phyloP scores from a whole-genome alignment of 2,329 filamentous ascomycete species.

The Paracamarosporium sp. region DNA sequence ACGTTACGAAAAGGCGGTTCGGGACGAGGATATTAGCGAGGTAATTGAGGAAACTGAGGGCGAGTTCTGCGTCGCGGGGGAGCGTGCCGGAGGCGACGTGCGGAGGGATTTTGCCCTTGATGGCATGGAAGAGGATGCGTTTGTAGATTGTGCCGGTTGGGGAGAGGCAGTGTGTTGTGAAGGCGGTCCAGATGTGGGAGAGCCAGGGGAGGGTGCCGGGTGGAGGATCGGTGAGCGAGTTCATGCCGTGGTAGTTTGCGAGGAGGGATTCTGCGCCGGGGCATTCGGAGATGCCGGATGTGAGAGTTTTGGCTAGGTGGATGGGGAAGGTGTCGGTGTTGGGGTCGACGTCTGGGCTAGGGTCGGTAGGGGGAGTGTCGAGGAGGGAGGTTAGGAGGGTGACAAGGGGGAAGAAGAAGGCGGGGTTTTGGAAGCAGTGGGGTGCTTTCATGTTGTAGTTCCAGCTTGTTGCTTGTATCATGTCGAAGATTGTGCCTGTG shows the following conservation, averaged over 20 bases:
- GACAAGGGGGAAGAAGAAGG: slow-evolving; percentile 1
- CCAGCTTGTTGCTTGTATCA: not conserved
- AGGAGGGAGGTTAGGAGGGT: not conserved
- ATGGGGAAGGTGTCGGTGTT: not conserved
- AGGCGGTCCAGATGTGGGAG: not conserved
- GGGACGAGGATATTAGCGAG: slow-evolving; percentile 6
- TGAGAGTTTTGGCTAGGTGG: not conserved
- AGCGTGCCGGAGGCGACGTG: not conserved
- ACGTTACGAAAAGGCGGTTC: not conserved
- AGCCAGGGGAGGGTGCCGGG: slow-evolving; percentile 7
- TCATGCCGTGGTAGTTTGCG: not conserved
- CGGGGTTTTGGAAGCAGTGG: not conserved
- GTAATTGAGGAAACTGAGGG: not conserved
- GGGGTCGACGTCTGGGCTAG: not conserved
- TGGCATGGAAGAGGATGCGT: not conserved
- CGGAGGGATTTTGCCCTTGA: not conserved
- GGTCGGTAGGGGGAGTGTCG: not conserved
- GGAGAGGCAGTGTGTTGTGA: slow-evolving; percentile 1
- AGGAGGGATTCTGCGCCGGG: not conserved
- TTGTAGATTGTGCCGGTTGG: slow-evolving; percentile 7
- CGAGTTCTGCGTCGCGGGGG: not conserved
- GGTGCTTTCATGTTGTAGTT: not conserved
- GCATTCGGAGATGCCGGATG: not conserved
- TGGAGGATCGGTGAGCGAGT: not conserved
- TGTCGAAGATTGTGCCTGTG: not conserved